phyloP scores from a whole-genome alignment of 148 eudicot genomes.

The Silene latifolia region DNA sequence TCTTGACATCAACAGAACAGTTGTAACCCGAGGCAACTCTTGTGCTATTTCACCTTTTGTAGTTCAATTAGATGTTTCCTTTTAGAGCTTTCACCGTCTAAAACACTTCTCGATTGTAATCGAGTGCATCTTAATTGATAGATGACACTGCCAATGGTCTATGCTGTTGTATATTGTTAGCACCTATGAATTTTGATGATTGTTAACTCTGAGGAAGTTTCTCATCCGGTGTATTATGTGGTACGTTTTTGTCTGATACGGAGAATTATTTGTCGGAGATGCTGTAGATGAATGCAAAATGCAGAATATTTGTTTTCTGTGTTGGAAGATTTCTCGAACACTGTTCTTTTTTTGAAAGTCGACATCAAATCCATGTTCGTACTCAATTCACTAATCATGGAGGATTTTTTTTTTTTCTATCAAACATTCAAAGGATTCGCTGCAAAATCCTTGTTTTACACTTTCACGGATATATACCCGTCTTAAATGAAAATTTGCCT shows the following conservation, averaged over 20 bases:
- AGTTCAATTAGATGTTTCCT: conserved; percentile 2
- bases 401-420: too few species aligned
- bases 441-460: too few species aligned
- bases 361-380: too few species aligned
- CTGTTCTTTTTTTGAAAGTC: too few species aligned
- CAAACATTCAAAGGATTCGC: too few species aligned
- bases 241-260: not conserved
- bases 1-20: not conserved
- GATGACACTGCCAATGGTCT: not conserved
- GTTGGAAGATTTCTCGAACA: too few species aligned
- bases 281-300: too few species aligned
- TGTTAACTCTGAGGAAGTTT: not conserved
- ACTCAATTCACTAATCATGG: too few species aligned
- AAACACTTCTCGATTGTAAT: conserved; percentile 8
- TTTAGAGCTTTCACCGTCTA: not conserved
- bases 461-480: too few species aligned
- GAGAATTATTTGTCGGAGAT: too few species aligned
- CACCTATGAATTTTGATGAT: not conserved
- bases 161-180: conserved; percentile 10
- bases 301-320: too few species aligned
- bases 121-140: conserved; percentile 15
- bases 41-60: conserved; percentile 8
- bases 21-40: not conserved
- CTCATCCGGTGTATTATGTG: not conserved
- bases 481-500: too few species aligned